Base-by-base conservation (phyloP, 768 basidiomycete genomes). In the Amanita phalloides region DNA sequence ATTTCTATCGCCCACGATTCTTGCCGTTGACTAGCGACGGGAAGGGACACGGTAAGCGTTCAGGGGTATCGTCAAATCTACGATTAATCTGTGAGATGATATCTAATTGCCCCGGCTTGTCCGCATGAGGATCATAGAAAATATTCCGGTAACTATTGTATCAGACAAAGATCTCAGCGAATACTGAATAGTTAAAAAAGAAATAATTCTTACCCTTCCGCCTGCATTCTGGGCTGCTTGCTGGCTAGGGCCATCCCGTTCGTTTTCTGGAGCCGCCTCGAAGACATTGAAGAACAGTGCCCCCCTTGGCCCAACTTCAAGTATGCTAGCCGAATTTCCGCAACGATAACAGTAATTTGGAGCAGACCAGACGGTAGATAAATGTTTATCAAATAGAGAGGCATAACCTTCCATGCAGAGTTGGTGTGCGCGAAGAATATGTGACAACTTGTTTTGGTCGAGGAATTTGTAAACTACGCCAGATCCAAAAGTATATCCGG, bases 261-360 rank as follows among this genome's bases (percentile, higher is more conserved):
- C 96, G 64, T 99, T 99, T 68, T 99, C 96, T 4, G 96, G 96
- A 1, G 96, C 96, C 3, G 96, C 96, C 57, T 94, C 90, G 64
- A 99, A 98, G 33, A 98, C 96, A 60, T 98, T 99, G 68, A 98
- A 98, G 67, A 86, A 90, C 78, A 88, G 86, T 14, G 71, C 71
- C 41, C 83, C 90, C 6, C 82, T 89, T 3, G 94, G 95, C 0
- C 90, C 88, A 37, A 99, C 90, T 70, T 98, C 95, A 53, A 98
- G 72, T 59, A 98, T 95, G 59, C 89, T 92, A 21, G 96, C 96
- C 50, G 87, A 87, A 68, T 99, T 99, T 35, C 96, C 96, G 63
- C 96, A 98, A 41, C 96, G 82, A 69, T 97, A 98, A 67, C 95
- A 97, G 63, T 98, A 98, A 64, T 99, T 99, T 36, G 95, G 95